Evolutionary conservation across 2,329 filamentous ascomycete species (phyloP).

Genomic region (Hypoxylon rubiginosum): DNA sequence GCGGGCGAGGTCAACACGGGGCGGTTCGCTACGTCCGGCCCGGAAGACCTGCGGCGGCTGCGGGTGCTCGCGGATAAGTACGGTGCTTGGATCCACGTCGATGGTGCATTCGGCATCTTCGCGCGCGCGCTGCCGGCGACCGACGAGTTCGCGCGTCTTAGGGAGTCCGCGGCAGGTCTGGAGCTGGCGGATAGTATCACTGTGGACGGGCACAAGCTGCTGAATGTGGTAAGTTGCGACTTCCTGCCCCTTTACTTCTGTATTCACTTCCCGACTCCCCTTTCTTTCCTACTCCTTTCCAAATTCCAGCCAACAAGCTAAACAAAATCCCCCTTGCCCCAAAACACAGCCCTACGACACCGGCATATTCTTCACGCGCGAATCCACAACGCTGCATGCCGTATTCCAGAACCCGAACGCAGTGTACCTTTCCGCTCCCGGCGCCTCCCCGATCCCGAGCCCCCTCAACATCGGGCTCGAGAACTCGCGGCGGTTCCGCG

Average conservation of each 20-base stretch:
- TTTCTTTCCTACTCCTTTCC: background rate
- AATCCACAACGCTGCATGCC: slow-evolving; percentile 67
- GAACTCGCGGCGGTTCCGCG: slow-evolving; percentile 91
- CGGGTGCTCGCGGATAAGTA: slow-evolving; percentile 79
- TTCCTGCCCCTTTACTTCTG: background rate
- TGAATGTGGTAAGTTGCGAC: slow-evolving; percentile 78
- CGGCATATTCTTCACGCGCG: slow-evolving; percentile 86
- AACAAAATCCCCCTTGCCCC: slow-evolving; percentile 5
- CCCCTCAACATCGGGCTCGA: slow-evolving; percentile 90
- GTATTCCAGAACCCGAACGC: slow-evolving; percentile 90
- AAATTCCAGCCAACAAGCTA: too few species aligned
- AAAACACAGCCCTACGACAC: slow-evolving; percentile 81
- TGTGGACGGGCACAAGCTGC: slow-evolving; percentile 88
- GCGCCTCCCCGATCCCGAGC: slow-evolving; percentile 71
- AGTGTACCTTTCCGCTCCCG: slow-evolving; percentile 74
- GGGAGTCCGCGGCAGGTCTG: slow-evolving; percentile 69
- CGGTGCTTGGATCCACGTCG: slow-evolving; percentile 88
- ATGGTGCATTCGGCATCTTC: slow-evolving; percentile 90
- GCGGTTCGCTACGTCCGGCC: slow-evolving; percentile 74
- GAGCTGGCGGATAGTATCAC: slow-evolving; percentile 90
- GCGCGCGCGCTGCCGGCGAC: slow-evolving; percentile 72
- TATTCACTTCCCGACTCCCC: too few species aligned
- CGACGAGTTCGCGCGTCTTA: slow-evolving; percentile 68
- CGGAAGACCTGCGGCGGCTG: slow-evolving; percentile 72
- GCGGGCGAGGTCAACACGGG: slow-evolving; percentile 94